Base-by-base conservation (phyloP, 2,329 filamentous ascomycete genomes). In the Epichloe bromicola region DNA sequence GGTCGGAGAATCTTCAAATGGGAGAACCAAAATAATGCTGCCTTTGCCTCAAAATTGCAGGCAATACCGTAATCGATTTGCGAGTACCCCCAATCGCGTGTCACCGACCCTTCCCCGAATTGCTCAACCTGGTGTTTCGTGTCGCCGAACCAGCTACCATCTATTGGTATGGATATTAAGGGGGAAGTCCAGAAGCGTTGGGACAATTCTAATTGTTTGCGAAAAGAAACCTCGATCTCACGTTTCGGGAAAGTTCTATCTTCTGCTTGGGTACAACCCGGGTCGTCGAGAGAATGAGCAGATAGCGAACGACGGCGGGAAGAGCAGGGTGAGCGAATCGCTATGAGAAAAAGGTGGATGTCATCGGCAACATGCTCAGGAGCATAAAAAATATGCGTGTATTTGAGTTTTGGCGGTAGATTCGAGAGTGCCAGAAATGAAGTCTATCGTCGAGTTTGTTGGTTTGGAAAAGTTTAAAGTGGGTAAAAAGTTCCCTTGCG, bases 141-240 rank as follows among this genome's bases (percentile, higher is more conserved):
- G 38, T 42, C 49, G 51, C 50, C 53, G 54, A 41, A 48, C 43
- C 53, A 52, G 46, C 52, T 53, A 49, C 48, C 54, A 59, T 61
- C 51, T 56, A 60, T 50, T 40, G 51, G 26, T 33, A 44, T 34
- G 14, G 15, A 20, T 30, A 15, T 19, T 2, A 12, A 19, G 37
- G 23, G 17, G 12, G 15, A 19, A 42, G 3, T 19, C 7, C 17
- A n/a, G 45, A 43, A 17, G 26, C 17, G 20, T 46, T 36, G 46
- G 14, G 6, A 14, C 30, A 44, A 47, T 19, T 38, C 19, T 37
- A 41, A n/a, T 39, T 41, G 33, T 45, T 37, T 46, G 44, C 44
- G 34, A 23, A 33, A 19, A 37, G 3, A n/a, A n/a, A 15, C 34
- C 17, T 39, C 7, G 38, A 43, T 23, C 20, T 43, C 40, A 46